These are phyloP conservation scores for Tulasnella sp. DNA, from an alignment of 768 basidiomycete genomes.

Conservation along the genomic window DNA sequence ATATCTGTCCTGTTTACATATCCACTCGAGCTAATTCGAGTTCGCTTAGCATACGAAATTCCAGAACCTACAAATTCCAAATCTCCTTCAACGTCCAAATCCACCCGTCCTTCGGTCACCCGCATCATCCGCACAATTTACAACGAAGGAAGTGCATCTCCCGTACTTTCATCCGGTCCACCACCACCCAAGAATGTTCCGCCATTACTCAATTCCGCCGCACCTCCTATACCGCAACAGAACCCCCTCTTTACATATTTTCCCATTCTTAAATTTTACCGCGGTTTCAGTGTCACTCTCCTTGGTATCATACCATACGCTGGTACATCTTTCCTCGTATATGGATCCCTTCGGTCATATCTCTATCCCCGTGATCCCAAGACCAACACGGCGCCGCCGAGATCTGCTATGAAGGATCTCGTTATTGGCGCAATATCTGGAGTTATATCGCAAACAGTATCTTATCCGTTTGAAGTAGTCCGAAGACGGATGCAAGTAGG, in stretches of 20 bases:
- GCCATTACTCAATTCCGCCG: slow-evolving; percentile 19
- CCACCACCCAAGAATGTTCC: slow-evolving; percentile 20
- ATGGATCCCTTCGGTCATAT: slow-evolving; percentile 43
- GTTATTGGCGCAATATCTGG: slow-evolving; percentile 78
- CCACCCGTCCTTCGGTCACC: slow-evolving; percentile 32
- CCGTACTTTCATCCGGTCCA: slow-evolving; percentile 16
- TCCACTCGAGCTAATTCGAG: slow-evolving; percentile 88
- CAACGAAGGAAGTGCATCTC: slow-evolving; percentile 38
- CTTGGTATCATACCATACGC: slow-evolving; percentile 92
- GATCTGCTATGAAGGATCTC: slow-evolving; percentile 51
- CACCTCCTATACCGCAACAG: slow-evolving; percentile 23
- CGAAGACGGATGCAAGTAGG: slow-evolving; percentile 92
- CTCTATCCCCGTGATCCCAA: slow-evolving; percentile 32
- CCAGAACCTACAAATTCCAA: slow-evolving; percentile 26
- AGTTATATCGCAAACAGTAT: slow-evolving; percentile 70
- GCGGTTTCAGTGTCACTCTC: slow-evolving; percentile 90
- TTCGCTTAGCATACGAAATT: slow-evolving; percentile 86
- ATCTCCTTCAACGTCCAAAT: slow-evolving; percentile 37
- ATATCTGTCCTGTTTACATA: slow-evolving; percentile 87
- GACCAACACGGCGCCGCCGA: slow-evolving; percentile 28
- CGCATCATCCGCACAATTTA: slow-evolving; percentile 45
- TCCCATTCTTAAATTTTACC: slow-evolving; percentile 82
- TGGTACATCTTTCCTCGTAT: slow-evolving; percentile 86
- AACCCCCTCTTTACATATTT: slow-evolving; percentile 40
- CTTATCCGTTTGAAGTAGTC: slow-evolving; percentile 91